Percentiles rank a stretch among this genome's conserved stretches.
Conservation (phyloP, 73 alveolate genomes). For the Blepharisma japonicum region DNA sequence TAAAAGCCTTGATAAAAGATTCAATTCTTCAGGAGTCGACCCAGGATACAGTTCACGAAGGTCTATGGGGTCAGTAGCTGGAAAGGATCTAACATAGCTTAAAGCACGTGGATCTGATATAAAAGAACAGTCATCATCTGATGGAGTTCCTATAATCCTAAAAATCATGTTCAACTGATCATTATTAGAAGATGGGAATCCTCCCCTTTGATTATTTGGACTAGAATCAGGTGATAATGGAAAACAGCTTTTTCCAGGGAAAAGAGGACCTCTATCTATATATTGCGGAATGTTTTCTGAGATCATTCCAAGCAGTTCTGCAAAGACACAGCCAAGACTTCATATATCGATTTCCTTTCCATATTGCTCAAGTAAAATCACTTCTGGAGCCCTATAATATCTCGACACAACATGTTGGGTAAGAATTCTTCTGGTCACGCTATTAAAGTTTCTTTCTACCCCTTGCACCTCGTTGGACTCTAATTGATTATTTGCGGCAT, state of each 20-base stretch:
- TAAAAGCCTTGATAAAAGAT: slow-evolving; percentile 60
- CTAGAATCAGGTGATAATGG: slow-evolving; percentile 86
- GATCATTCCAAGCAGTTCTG: slow-evolving; percentile 92
- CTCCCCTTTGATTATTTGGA: slow-evolving; percentile 65
- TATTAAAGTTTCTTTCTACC: background rate
- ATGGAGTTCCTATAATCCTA: slow-evolving; percentile 87
- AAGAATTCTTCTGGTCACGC: slow-evolving; percentile 55
- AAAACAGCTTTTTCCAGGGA: slow-evolving; percentile 95
- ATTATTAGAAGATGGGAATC: slow-evolving; percentile 75
- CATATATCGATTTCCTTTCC: slow-evolving; percentile 94
- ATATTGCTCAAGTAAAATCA: slow-evolving; percentile 90
- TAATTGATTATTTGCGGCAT: background rate
- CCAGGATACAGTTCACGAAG: slow-evolving; percentile 71
- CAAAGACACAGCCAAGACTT: slow-evolving; percentile 96
- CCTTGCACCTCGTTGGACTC: background rate
- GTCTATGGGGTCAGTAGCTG: slow-evolving; percentile 50
- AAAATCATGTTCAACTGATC: slow-evolving; percentile 89
- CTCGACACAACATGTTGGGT: slow-evolving; percentile 98
- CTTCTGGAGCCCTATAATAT: slow-evolving; percentile 98
- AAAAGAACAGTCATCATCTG: slow-evolving; percentile 70
- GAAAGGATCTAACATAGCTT: slow-evolving; percentile 73
- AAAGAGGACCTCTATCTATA: slow-evolving; percentile 90
- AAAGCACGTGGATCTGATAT: slow-evolving; percentile 82
- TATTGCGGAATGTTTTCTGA: slow-evolving; percentile 88
- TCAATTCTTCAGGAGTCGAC: slow-evolving; percentile 67